Conservation (phyloP, 1,284 basidiomycete species). For the Ceraceosorus bombacis region DNA sequence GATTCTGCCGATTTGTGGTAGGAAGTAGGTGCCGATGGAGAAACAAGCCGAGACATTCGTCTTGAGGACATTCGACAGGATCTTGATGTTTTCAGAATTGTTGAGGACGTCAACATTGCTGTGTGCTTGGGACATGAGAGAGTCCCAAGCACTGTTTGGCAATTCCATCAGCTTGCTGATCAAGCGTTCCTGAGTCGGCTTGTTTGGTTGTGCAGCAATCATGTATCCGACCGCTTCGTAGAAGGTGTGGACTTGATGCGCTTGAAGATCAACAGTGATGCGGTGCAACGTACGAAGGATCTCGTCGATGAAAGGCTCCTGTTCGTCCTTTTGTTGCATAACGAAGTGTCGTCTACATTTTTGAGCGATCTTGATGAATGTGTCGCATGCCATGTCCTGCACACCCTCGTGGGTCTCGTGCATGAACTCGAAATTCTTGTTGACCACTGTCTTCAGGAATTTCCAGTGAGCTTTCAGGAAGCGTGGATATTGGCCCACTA, state of each 20-base stretch:
- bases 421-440: constrained; percentile 99
- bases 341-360: constrained; percentile 98
- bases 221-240: constrained; percentile 94
- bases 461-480: constrained; percentile 99
- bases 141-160: constrained; percentile 97
- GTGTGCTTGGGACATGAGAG: constrained; percentile 89
- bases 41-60: constrained; percentile 97
- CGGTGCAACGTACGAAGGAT: constrained; percentile 84
- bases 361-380: constrained; percentile 99
- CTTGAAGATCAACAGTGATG: constrained; percentile 89
- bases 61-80: constrained; percentile 92
- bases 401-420: constrained; percentile 98
- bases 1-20: constrained; percentile 89
- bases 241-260: constrained; percentile 65
- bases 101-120: constrained; percentile 86
- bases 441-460: constrained; percentile 99
- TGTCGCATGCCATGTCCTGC: constrained; percentile 99
- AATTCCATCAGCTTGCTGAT: constrained; percentile 94
- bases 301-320: constrained; percentile 97
- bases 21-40: constrained; percentile 92
- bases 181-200: constrained; percentile 88
- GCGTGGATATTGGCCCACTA: constrained; percentile 97
- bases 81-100: constrained; percentile 90
- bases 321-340: constrained; percentile 95
- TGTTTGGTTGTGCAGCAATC: constrained; percentile 98